A percentile compares a stretch with the other conserved stretches of the same genome.
Conservation (phyloP, 139 green algal genomes). For the Coelastrella sp. region DNA sequence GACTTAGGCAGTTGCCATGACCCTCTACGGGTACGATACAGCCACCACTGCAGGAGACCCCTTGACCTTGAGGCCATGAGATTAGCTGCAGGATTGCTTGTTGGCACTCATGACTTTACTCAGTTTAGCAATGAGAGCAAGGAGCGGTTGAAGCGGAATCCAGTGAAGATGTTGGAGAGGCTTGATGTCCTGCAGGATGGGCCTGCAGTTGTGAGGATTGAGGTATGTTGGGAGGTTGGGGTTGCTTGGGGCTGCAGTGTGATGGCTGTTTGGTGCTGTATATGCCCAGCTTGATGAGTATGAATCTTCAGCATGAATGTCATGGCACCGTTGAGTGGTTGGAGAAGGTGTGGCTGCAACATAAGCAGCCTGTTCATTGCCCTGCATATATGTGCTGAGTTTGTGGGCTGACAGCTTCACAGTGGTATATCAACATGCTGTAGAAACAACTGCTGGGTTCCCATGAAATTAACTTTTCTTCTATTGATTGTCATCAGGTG, state of each 20-base stretch:
- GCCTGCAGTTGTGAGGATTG: neutral
- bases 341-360: too few relatives aligned
- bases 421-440: neutral
- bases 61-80: constrained; percentile 66
- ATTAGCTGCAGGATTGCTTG: constrained; percentile 58
- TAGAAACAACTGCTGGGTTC: too few relatives aligned
- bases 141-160: constrained; percentile 53
- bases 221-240: neutral
- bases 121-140: constrained; percentile 68
- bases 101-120: constrained; percentile 82
- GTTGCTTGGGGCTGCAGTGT: neutral
- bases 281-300: too few relatives aligned
- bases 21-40: constrained; percentile 53
- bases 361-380: too few relatives aligned
- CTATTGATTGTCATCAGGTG: constrained; percentile 71
- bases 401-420: too few relatives aligned
- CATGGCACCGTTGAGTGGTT: too few relatives aligned
- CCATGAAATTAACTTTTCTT: too few relatives aligned
- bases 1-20: constrained; percentile 55
- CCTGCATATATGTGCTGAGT: too few relatives aligned
- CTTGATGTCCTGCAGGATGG: constrained; percentile 63
- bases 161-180: constrained; percentile 68
- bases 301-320: too few relatives aligned
- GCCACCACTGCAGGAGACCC: constrained; percentile 42
- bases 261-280: too few relatives aligned